phyloP scores from a whole-genome alignment of 331 rosid species.

The Malus hybrid region DNA sequence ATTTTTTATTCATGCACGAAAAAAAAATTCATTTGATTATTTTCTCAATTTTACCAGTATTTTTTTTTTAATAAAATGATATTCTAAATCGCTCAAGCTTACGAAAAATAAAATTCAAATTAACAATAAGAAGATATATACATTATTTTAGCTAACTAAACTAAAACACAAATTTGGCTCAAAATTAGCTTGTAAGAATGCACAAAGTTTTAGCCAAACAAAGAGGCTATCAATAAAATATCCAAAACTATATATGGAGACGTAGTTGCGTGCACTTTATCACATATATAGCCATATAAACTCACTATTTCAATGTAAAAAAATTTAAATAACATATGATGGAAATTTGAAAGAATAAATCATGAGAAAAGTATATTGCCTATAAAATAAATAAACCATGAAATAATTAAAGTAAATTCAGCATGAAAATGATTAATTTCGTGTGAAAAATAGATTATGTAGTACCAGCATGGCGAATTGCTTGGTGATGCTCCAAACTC shows the following conservation, averaged over 20 bases:
- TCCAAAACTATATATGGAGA: too few relatives aligned
- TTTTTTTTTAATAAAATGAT: too few relatives aligned
- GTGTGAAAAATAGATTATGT: background rate
- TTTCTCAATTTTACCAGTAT: too few relatives aligned
- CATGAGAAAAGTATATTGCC: background rate
- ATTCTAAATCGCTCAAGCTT: background rate
- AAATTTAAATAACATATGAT: background rate
- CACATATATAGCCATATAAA: background rate
- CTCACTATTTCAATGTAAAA: background rate
- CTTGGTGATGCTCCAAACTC: conserved; percentile 86
- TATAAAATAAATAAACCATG: background rate
- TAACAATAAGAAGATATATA: too few relatives aligned
- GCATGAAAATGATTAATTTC: background rate
- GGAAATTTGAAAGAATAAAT: background rate
- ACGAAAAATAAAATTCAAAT: too few relatives aligned
- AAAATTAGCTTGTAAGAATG: background rate
- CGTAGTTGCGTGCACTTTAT: background rate
- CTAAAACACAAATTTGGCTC: rapidly evolving
- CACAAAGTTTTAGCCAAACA: background rate
- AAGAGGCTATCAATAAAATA: background rate
- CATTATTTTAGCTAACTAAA: background rate
- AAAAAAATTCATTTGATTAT: background rate
- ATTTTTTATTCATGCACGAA: background rate
- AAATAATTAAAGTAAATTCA: background rate
- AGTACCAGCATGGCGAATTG: conserved; percentile 91